Base-by-base conservation (phyloP, 2,329 filamentous ascomycete species). In the Ascochyta rabiei region DNA sequence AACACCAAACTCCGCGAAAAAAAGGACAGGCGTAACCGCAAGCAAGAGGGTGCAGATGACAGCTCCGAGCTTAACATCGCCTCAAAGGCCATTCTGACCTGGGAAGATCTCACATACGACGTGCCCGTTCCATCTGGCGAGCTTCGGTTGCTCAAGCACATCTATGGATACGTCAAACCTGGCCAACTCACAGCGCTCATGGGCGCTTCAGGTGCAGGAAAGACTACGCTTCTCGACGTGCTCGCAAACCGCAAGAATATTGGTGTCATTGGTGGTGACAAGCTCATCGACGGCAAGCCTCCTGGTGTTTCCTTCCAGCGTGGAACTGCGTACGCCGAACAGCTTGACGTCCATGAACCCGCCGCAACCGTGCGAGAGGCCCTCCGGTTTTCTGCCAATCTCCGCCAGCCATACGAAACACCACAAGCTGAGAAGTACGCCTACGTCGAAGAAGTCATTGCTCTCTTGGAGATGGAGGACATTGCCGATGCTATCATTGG, bases 161-260 rank as follows among this genome's bases (percentile, higher is more conserved):
- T 86, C 23, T 79, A 75, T 34, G 84, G 77, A 16, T 86, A 78
- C 71, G 82, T 85, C 6, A 83, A 82, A 55, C 83, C 83, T 5
- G 84, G 82, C 0, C 81, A 80, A 7, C 73, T 85, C 13, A 85
- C 79, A 4, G 80, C 79, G 1, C 64, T 76, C 23, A 75, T 75
- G 72, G 72, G 73, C 18, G 73, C 72, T 3, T 83, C 81, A 3
- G 84, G 84, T n/a, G 91, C 91, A 4, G 91, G 91, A 43, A 96
- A 96, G 77, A 95, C 91, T 0, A 96, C 91, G 0, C 79, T 96
- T 0, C 79, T 96, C 2, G 90, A 96, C 66, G 89, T 93, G 1
- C 78, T 96, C 10, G 86, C 86, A 1, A 77, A 82, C 5, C 76
- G 86, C 51, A 87, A 86, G 72, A 88, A 84, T 60, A 85, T 87